Conservation (phyloP, 2,329 filamentous ascomycete species). For the Penicillium sp. region DNA sequence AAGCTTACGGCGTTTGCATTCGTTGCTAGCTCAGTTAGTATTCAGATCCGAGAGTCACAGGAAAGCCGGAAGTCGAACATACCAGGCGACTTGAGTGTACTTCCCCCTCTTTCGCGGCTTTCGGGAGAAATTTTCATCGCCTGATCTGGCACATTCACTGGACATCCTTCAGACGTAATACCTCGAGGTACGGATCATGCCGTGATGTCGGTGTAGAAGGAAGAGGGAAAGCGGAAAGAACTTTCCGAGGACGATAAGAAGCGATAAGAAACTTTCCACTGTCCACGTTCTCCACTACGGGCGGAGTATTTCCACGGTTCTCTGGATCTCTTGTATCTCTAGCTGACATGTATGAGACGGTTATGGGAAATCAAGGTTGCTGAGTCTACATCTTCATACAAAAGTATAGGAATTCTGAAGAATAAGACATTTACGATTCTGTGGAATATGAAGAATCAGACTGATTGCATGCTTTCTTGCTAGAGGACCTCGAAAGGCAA, state of each 20-base stretch:
- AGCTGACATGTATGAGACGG: no score
- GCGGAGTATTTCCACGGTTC: neutral
- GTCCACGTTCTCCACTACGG: neutral
- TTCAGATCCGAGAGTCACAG: neutral
- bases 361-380: no score
- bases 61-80: slow-evolving; percentile 1
- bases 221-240: neutral
- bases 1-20: slow-evolving; percentile 72
- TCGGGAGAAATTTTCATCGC: slow-evolving; percentile 1
- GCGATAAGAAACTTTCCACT: neutral
- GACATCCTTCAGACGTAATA: neutral
- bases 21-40: slow-evolving; percentile 52
- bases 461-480: neutral
- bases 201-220: neutral
- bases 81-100: slow-evolving; percentile 39
- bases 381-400: no score
- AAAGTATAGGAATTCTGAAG: neutral
- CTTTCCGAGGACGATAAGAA: neutral
- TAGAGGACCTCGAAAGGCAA: neutral
- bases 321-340: neutral
- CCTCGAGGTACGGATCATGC: neutral
- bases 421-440: neutral
- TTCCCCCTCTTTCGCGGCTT: slow-evolving; percentile 31
- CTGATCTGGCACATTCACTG: neutral
- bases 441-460: neutral